Evolutionary conservation across 495 filamentous ascomycete species (phyloP).

Genomic region (Aspergillus baeticus): DNA sequence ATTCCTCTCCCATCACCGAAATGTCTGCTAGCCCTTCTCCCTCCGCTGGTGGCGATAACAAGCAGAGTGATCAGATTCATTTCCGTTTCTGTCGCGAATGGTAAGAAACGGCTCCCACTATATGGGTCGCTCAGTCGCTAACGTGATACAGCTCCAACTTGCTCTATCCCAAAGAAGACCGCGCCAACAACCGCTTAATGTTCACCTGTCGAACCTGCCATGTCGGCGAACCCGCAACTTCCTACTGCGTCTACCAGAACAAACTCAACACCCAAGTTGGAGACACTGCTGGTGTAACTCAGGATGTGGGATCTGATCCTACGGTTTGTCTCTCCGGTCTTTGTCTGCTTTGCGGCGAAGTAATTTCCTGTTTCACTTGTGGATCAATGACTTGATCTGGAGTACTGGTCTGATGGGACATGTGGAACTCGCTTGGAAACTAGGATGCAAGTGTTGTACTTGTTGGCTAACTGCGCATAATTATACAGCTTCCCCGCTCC

Average conservation of each 20-base stretch:
- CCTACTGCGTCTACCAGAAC: constrained; percentile 89
- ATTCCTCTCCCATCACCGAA: not conserved
- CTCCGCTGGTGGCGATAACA: constrained; percentile 50
- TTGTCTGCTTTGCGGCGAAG: constrained; percentile 53
- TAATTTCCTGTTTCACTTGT: constrained; percentile 50
- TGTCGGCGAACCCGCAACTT: constrained; percentile 79
- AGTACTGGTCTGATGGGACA: constrained; percentile 17
- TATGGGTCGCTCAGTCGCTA: constrained; percentile 15
- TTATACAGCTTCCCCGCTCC: constrained; percentile 75
- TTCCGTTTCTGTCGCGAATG: constrained; percentile 98
- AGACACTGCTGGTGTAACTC: constrained; percentile 94
- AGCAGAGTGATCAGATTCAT: constrained; percentile 75
- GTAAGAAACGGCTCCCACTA: constrained; percentile 38
- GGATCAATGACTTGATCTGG: constrained; percentile 24
- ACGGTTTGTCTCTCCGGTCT: constrained; percentile 77
- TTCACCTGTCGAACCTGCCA: constrained; percentile 89
- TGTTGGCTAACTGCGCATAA: constrained; percentile 49
- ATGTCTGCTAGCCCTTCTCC: constrained; percentile 64
- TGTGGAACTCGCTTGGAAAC: constrained; percentile 11
- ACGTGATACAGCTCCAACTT: constrained; percentile 73
- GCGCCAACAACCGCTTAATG: constrained; percentile 59
- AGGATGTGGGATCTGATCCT: constrained; percentile 93
- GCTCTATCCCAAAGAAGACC: constrained; percentile 94
- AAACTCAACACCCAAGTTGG: constrained; percentile 83
- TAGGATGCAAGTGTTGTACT: constrained; percentile 11